Evolutionary conservation across 257 asterid genomes (phyloP).

Genomic region (Capsicum rhomboideum): DNA sequence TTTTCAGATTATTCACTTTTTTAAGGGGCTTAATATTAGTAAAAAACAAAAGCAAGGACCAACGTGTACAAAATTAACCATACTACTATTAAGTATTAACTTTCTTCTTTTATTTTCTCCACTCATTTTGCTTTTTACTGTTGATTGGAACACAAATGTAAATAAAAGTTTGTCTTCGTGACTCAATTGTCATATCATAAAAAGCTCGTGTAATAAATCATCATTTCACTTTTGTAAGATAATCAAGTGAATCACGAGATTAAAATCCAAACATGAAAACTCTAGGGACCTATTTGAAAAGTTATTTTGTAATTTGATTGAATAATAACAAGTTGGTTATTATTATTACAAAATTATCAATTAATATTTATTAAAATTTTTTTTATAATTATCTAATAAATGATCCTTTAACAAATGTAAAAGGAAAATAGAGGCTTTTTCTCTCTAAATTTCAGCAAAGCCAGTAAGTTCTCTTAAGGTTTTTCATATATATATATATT

Average conservation of each 20-base stretch:
- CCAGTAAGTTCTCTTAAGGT: background rate
- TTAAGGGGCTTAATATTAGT: background rate
- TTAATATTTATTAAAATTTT: no score
- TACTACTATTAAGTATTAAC: no score
- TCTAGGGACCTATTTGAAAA: no score
- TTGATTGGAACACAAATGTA: background rate
- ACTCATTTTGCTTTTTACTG: background rate
- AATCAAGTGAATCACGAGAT: background rate
- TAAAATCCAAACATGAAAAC: background rate
- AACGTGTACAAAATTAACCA: background rate
- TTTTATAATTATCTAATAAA: background rate
- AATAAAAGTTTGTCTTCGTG: background rate
- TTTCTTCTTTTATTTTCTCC: background rate
- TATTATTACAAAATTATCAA: no score
- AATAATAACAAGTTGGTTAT: no score
- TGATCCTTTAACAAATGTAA: background rate
- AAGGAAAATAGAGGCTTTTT: background rate
- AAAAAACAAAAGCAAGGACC: background rate
- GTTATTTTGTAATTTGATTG: no score
- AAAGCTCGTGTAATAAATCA: background rate
- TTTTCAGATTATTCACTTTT: background rate
- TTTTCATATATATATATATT: background rate
- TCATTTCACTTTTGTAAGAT: background rate
- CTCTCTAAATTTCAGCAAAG: background rate
- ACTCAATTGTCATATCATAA: background rate